A percentile compares a stretch with the other conserved stretches of the same genome.
These are phyloP conservation scores for Colletotrichum sidae DNA, from an alignment of 2,329 filamentous ascomycete genomes.

Conservation along the genomic window DNA sequence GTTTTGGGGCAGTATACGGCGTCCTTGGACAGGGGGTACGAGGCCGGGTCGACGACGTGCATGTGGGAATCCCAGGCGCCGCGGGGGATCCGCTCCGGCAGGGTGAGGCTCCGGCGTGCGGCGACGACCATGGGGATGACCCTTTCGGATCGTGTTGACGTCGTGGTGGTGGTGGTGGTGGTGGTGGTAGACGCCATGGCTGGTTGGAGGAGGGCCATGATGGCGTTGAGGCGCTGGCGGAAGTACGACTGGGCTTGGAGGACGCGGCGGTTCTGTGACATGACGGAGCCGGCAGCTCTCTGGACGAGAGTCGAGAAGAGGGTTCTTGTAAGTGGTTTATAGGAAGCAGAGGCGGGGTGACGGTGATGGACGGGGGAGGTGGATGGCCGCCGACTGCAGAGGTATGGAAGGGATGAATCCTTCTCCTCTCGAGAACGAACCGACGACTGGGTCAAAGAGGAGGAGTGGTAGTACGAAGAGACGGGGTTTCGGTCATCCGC, in stretches of 20 bases:
- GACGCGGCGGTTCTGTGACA: conserved; percentile 23
- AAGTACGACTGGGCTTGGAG: conserved; percentile 19
- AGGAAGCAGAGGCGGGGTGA: neutral
- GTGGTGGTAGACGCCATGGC: conserved; percentile 8
- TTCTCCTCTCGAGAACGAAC: conserved; percentile 26
- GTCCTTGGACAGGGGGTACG: conserved; percentile 59
- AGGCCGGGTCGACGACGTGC: conserved; percentile 68
- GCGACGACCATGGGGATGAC: conserved; percentile 11
- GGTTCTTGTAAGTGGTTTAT: neutral
- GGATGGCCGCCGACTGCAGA: conserved; percentile 1
- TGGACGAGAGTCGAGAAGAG: conserved; percentile 11
- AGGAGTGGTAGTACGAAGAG: no score
- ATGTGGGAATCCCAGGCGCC: conserved; percentile 72
- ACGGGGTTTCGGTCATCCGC: conserved; percentile 22
- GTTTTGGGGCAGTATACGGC: conserved; percentile 64
- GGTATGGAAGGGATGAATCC: conserved; percentile 28
- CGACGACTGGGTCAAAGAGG: conserved; percentile 15
- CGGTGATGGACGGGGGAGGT: conserved; percentile 1
- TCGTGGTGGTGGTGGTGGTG: conserved; percentile 2
- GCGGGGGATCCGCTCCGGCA: conserved; percentile 47
- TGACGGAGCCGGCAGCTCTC: conserved; percentile 5
- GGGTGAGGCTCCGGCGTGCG: conserved; percentile 27
- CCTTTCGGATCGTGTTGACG: conserved; percentile 12
- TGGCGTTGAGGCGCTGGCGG: conserved; percentile 12
- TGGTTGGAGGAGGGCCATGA: conserved; percentile 32